phyloP scores from a whole-genome alignment of 2,329 filamentous ascomycete species.

The Cytospora leucostoma region DNA sequence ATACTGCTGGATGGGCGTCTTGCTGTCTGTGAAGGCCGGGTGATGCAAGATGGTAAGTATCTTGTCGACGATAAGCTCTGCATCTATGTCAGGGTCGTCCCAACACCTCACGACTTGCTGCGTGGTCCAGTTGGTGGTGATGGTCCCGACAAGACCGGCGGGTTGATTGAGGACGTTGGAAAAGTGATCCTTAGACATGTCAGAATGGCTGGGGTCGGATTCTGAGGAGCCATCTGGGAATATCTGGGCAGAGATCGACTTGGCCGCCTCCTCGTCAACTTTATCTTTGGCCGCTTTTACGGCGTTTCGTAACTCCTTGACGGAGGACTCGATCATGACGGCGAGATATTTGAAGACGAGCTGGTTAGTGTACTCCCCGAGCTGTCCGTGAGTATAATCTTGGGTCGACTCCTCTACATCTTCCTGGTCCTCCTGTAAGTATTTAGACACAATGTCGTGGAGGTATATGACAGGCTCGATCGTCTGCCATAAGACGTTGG shows the following conservation, averaged over 20 bases:
- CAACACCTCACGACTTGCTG: conserved; percentile 70
- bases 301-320: conserved; percentile 36
- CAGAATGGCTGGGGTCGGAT: conserved; percentile 59
- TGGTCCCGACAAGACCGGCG: conserved; percentile 54
- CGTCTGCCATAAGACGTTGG: conserved; percentile 35
- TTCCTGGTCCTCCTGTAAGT: conserved; percentile 34
- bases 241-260: conserved; percentile 33
- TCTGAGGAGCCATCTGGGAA: conserved; percentile 39
- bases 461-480: conserved; percentile 37
- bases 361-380: conserved; percentile 36
- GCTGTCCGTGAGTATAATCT: conserved; percentile 32
- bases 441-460: conserved; percentile 36
- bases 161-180: conserved; percentile 59
- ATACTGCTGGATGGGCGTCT: conserved; percentile 59
- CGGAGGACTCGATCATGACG: conserved; percentile 36
- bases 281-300: conserved; percentile 36
- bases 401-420: conserved; percentile 31
- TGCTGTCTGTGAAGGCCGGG: conserved; percentile 54
- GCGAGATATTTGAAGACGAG: conserved; percentile 36
- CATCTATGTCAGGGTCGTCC: conserved; percentile 64
- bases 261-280: conserved; percentile 36
- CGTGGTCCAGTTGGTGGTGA: conserved; percentile 66
- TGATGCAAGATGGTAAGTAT: conserved; percentile 68
- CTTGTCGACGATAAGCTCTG: conserved; percentile 63
- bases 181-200: conserved; percentile 62